Conservation (phyloP, 192 early-diverging fungal genomes). For the Tieghemiomyces parasiticus region DNA sequence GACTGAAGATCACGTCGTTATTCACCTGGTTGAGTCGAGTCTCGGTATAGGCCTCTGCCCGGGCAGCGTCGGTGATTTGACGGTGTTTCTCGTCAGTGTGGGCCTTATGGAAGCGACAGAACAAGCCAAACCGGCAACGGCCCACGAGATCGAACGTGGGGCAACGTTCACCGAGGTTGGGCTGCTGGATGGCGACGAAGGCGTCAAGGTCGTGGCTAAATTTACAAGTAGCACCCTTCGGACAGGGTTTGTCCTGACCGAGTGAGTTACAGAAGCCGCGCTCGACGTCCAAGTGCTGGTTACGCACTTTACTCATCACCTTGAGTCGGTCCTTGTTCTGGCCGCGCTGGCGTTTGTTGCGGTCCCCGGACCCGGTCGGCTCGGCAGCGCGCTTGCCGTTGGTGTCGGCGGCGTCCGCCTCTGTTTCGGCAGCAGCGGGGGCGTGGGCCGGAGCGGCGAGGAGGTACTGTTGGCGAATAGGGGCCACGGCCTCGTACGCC, state of each 20-base stretch:
- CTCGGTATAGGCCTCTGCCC: not conserved
- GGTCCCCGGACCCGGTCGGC: not conserved
- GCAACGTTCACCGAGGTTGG: conserved; percentile 62
- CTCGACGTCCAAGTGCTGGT: not conserved
- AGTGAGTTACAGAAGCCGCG: conserved; percentile 9
- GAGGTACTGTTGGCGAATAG: not conserved
- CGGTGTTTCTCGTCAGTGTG: conserved; percentile 33
- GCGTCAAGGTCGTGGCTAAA: conserved; percentile 62
- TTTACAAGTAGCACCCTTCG: conserved; percentile 35
- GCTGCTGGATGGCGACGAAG: conserved; percentile 54
- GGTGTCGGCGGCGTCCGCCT: not conserved
- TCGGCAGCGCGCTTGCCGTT: not conserved
- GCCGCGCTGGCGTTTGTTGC: conserved; percentile 3
- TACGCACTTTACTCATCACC: not conserved
- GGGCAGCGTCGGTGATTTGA: conserved; percentile 39
- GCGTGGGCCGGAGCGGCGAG: not conserved
- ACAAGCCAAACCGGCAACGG: conserved; percentile 43
- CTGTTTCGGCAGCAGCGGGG: not conserved
- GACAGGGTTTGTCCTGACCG: not conserved
- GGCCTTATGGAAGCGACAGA: conserved; percentile 39
- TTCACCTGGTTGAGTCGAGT: not conserved
- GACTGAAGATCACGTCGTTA: not conserved
- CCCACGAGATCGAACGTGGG: conserved; percentile 40
- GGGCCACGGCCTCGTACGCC: not conserved
- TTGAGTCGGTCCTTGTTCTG: conserved; percentile 12